Evolutionary conservation across 176 grass and related monocot genomes (phyloP), one percentile per base, ranked within the genome.

Genomic region (Secale cereale): DNA sequence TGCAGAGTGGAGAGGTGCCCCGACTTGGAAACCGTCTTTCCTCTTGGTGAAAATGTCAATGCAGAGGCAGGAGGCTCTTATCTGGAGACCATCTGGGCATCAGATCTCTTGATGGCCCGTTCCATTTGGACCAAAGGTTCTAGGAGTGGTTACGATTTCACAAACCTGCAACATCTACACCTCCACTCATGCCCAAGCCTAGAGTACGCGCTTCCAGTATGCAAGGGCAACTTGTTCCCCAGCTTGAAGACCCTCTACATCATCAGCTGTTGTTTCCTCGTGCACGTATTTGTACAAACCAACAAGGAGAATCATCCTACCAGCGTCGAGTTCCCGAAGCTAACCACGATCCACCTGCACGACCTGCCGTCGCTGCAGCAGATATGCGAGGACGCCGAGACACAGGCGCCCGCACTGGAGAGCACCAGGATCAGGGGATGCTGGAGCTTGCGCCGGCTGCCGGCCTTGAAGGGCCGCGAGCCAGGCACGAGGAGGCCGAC

Each of bases 101-200:
- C 83, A 1, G 19, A 86, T 22, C 85, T 86, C 29, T 36, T 20
- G 9, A 81, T 37, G 85, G 39, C 29, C 6, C 22, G 29, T 3
- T 28, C 4, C 54, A 78, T 86, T 17, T 70, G 64, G 65, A 20
- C 2, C 0, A 63, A 32, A 83, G 17, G 16, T 6, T 19, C 2
- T 0, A 16, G 0, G 0, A 1, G 0, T 5, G 52, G 7, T 9
- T 20, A 0, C 2, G 0, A 3, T 4, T 77, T 77, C 1, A 0
- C 0, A 0, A 75, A 2, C 17, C 43, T 85, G 15, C 61, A 9
- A 0, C 73, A 68, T 8, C 52, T 8, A 0, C 52, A 56, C 6
- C 52, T 56, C 0, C 52, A 8, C 2, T 56, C 52, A 20, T 56
- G 52, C 52, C 52, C 52, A 56, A 56, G 17, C 52, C 19, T 56